Evolutionary conservation across 2,329 filamentous ascomycete genomes (phyloP), one percentile per base, ranked within the genome.

Genomic region (Sclerotinia trifoliorum): DNA sequence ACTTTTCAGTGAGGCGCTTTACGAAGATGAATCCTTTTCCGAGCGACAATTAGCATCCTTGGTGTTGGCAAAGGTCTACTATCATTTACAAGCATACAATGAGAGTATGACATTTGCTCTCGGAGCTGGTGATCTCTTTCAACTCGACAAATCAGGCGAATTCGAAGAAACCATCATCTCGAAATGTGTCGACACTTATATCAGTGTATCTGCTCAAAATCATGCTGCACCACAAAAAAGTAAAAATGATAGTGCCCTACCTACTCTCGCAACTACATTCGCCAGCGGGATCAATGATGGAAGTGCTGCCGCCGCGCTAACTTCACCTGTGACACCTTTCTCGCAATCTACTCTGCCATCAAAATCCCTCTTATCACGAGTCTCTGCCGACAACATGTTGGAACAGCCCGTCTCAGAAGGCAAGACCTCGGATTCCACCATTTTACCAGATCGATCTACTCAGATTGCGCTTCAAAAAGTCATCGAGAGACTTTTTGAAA

Each of bases 111-210:
- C 92, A 65, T 98, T 99, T 80, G 95, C 95, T 72, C 87, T 99
- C 57, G 94, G 93, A 69, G 94, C 95, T 32, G 95, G 95, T 70
- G 92, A 97, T 78, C 88, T 97, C 62, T 97, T 99, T 84, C 92
- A 96, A 82, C 87, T 98, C 73, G 92, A 97, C 77, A 86, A 90
- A 66, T 90, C 92, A 65, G 91, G 93, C 80, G 95, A 99, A 83
- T 99, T 97, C 77, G 95, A 99, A 80, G 94, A 99, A 83, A 99
- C 95, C 68, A 98, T 99, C 81, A 94, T 98, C 79, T 94, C 94
- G 70, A 97, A 96, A 85, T 99, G 95, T 78, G 88, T 99, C 77
- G 95, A 99, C 80, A 96, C 96, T 73, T 99, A 97, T 82, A 97
- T 99, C 77, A 89, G 92, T 69, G 85, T 94, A 65, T 90, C 88